Base-by-base conservation (phyloP, 768 basidiomycete species). In the Russula dissimulans region DNA sequence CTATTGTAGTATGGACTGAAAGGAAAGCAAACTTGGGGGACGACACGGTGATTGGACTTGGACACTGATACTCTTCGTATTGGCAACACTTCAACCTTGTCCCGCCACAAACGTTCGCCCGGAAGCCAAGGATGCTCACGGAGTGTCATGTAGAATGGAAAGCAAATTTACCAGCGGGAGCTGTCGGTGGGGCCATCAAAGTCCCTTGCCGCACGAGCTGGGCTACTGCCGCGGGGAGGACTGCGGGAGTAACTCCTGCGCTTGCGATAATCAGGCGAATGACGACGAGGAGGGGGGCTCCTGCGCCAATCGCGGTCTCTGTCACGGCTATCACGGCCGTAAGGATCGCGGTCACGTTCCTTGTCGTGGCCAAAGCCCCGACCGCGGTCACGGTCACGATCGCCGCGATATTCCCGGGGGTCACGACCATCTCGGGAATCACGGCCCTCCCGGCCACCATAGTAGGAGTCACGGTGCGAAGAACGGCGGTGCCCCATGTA, bases 401-500 rank as follows among this genome's bases (percentile, higher is more conserved):
- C 74, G 31, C 71, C 70, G 57, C 79, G 77, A 0, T 65, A 72
- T 58, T 79, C 80, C 60, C 81, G 78, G 66, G 73, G 70, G 26
- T 68, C 70, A 26, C 71, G 67, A 42, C 69, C 65, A 14, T 71
- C 71, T 42, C 68, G 67, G 57, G 71, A 67, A 60, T 70, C 69
- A 51, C 72, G 67, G 65, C 60, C 32, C 3, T 59, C 58, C 31
- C 60, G 56, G 22, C 34, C 7, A 53, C 62, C 50, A 8, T 69
- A 68, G 63, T 73, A 71, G 57, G 76, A 68, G 54, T 79, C 78
- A 18, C 76, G 73, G 53, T 75, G 68, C 43, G 73, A 77, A 36
- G 78, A 75, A 56, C 89, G 87, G 51, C 89, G 83, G 66, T 91
- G 88, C 12, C 95, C 93, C 91, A 95, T 95, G 73, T 97, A 99